Evolutionary conservation across 176 grass and related monocot genomes (phyloP).

Genomic region (Echinochloa phyllopogon): DNA sequence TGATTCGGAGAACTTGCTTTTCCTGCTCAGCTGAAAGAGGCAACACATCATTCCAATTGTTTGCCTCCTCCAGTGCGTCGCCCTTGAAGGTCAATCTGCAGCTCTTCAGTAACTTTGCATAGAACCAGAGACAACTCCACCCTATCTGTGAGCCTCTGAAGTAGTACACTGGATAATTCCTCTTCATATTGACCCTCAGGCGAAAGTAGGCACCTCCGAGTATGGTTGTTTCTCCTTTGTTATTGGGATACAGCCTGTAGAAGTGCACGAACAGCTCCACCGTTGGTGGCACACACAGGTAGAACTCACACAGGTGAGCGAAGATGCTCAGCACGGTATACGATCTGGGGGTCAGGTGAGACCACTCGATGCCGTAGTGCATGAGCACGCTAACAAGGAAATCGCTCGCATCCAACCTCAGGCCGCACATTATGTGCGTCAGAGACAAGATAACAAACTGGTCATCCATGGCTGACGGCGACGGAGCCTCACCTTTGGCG

Average conservation of each 20-base stretch:
- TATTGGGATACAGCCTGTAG: conserved; percentile 1
- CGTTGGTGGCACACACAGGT: background rate
- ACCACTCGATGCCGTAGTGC: conserved; percentile 14
- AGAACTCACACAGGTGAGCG: conserved; percentile 8
- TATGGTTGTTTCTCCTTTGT: background rate
- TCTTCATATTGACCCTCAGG: background rate
- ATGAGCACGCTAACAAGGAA: conserved; percentile 7
- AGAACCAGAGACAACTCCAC: conserved; percentile 5
- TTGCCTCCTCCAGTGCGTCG: background rate
- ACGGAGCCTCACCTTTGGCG: background rate
- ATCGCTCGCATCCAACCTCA: conserved; percentile 20
- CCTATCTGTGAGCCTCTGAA: background rate
- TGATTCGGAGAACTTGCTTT: background rate
- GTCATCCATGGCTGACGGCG: background rate
- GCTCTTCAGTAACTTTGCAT: background rate
- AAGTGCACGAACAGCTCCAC: conserved; percentile 16
- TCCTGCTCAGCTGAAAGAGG: background rate
- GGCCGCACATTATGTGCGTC: conserved; percentile 4
- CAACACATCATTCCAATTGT: background rate
- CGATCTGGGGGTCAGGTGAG: conserved; percentile 13
- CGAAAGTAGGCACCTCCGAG: background rate
- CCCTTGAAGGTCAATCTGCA: conserved; percentile 7
- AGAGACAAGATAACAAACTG: conserved; percentile 5
- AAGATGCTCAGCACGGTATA: conserved; percentile 17
- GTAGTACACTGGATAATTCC: background rate